Evolutionary conservation across 352 stramenopile genomes (phyloP).

Genomic region (Globisporangium orthogonon): DNA sequence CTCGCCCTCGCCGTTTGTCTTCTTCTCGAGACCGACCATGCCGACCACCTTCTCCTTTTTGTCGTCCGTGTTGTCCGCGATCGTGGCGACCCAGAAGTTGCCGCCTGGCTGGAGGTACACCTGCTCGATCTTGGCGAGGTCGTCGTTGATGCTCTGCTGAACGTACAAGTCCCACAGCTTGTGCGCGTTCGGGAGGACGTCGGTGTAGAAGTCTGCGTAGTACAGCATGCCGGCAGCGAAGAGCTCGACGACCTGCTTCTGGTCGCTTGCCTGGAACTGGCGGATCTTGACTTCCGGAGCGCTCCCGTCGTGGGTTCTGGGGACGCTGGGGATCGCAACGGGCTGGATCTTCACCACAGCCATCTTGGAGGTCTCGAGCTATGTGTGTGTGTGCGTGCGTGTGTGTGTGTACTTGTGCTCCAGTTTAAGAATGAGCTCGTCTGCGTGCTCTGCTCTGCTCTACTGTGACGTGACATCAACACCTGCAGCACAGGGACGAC

Average conservation of each 20-base stretch:
- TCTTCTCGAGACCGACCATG: constrained; percentile 20
- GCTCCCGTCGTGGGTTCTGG: neutral
- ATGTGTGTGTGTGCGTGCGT: neutral
- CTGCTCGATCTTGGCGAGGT: constrained; percentile 26
- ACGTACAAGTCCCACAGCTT: constrained; percentile 3
- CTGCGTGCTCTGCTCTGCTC: no score
- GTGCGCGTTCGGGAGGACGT: neutral
- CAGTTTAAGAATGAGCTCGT: neutral
- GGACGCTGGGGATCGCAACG: neutral
- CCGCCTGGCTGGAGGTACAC: constrained; percentile 28
- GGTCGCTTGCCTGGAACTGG: constrained; percentile 15
- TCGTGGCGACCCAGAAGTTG: constrained; percentile 36
- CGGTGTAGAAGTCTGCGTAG: constrained; percentile 1
- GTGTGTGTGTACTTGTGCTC: neutral
- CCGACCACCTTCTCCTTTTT: constrained; percentile 8
- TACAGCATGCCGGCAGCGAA: constrained; percentile 7
- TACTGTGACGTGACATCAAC: neutral
- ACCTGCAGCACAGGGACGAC: no score
- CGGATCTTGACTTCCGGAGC: constrained; percentile 13
- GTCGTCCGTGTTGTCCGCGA: constrained; percentile 1
- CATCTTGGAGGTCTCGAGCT: neutral
- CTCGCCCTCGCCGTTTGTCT: constrained; percentile 10
- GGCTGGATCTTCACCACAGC: neutral
- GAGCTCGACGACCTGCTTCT: constrained; percentile 14
- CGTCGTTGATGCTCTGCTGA: constrained; percentile 17